phyloP scores from a whole-genome alignment of 176 grass and related monocot species.

The Triticum monococcum region DNA sequence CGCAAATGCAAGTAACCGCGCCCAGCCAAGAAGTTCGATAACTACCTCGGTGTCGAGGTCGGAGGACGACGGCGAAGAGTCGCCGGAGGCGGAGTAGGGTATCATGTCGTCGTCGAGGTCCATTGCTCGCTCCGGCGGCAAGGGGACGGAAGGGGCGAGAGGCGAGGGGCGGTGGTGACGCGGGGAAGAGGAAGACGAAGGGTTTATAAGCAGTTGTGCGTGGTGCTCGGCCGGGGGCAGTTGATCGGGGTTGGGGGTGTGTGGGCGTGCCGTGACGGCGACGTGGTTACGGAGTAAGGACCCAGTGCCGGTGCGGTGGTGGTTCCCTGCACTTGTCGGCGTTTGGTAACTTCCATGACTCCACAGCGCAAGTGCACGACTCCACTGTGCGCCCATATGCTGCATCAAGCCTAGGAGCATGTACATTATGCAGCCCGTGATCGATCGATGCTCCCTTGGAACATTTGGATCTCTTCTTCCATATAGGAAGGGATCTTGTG shows the following conservation, averaged over 20 bases:
- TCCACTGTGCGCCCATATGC: neutral
- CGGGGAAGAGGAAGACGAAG: neutral
- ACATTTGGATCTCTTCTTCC: neutral
- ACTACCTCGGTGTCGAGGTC: conserved; percentile 95
- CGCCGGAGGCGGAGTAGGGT: conserved; percentile 69
- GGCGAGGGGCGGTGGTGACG: neutral
- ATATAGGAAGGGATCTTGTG: too few relatives aligned
- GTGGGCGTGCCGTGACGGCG: conserved; percentile 30
- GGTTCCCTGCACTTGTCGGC: neutral
- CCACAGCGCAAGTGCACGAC: conserved; percentile 3
- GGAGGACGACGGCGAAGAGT: conserved; percentile 87
- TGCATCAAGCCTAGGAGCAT: neutral
- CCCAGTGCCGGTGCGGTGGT: neutral
- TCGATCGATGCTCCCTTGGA: neutral
- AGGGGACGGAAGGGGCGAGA: neutral
- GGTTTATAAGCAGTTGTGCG: conserved; percentile 39
- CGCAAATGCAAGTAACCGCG: neutral
- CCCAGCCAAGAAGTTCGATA: neutral
- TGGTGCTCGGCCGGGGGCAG: neutral
- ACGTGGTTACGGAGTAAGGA: conserved; percentile 21
- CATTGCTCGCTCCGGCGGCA: conserved; percentile 33
- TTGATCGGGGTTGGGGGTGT: conserved; percentile 21
- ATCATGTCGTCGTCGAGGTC: conserved; percentile 65
- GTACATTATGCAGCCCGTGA: neutral
- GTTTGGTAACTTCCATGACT: conserved; percentile 9